A percentile compares a stretch with the other conserved stretches of the same genome.
Conservation (phyloP, 805 yeast species). For the Nematodospora valgi region DNA sequence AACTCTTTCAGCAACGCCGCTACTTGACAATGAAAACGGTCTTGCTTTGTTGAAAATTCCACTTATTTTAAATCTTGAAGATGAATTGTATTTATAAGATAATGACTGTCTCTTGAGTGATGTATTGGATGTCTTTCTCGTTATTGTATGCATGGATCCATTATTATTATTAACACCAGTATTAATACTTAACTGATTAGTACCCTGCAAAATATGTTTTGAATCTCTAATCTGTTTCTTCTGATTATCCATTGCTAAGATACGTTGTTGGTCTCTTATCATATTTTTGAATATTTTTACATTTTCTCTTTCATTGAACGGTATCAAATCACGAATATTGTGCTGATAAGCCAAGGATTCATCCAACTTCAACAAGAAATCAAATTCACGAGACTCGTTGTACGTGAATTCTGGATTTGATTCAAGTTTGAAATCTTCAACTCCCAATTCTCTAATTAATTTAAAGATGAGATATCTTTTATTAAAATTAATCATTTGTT, state of each 20-base stretch:
- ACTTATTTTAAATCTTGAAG: constrained; percentile 49
- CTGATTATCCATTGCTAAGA: constrained; percentile 29
- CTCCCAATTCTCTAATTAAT: constrained; percentile 34
- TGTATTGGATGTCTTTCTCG: constrained; percentile 27
- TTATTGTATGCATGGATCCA: constrained; percentile 3
- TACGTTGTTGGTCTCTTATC: constrained; percentile 29
- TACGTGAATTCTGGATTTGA: constrained; percentile 15
- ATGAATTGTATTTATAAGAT: constrained; percentile 34
- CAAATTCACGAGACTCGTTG: constrained; percentile 44
- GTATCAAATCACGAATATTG: constrained; percentile 1
- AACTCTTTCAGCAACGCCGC: constrained; percentile 39
- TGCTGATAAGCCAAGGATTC: constrained; percentile 22
- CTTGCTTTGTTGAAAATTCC: constrained; percentile 56
- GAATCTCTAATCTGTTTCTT: constrained; percentile 22
- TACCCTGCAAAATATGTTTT: no score
- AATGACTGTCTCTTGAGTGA: constrained; percentile 37
- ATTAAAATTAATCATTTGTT: constrained; percentile 74
- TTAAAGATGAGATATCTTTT: constrained; percentile 48
- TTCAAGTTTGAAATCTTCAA: constrained; percentile 30
- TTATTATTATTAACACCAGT: neutral
- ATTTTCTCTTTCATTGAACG: constrained; percentile 16
- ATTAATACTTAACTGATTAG: neutral
- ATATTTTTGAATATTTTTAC: constrained; percentile 26
- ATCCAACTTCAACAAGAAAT: constrained; percentile 48
- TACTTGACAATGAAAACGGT: constrained; percentile 52